A percentile compares a stretch with the other conserved stretches of the same genome.
Conservation (phyloP, 2,329 filamentous ascomycete genomes). For the Teratosphaeria viscida region DNA sequence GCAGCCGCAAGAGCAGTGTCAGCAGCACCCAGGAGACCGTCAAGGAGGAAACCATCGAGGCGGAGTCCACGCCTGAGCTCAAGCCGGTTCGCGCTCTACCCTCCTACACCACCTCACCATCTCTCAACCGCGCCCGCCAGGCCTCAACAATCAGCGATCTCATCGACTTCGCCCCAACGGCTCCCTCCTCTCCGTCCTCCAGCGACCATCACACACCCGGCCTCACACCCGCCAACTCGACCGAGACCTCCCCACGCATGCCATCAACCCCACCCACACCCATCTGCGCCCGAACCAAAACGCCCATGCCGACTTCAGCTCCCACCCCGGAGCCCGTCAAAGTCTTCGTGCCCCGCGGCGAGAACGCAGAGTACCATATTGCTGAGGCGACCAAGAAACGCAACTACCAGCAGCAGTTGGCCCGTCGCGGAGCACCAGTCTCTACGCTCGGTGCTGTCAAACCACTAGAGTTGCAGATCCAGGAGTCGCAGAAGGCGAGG, state of each 20-base stretch:
- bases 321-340: slow-evolving; percentile 1
- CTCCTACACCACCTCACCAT: not conserved
- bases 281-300: not conserved
- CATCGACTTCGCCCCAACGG: slow-evolving; percentile 16
- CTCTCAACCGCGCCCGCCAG: slow-evolving; percentile 4
- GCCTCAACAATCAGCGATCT: slow-evolving; percentile 14
- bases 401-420: not conserved
- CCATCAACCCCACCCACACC: not conserved
- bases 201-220: not conserved
- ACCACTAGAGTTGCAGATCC: slow-evolving; percentile 3
- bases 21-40: not conserved
- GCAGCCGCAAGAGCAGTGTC: not conserved
- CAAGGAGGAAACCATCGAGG: not conserved
- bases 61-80: not conserved
- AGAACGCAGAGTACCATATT: slow-evolving; percentile 18
- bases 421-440: not conserved
- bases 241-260: not conserved
- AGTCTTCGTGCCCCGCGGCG: slow-evolving; percentile 22
- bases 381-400: slow-evolving; percentile 10
- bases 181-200: slow-evolving; percentile 4
- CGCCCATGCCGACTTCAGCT: not conserved
- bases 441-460: slow-evolving; percentile 1
- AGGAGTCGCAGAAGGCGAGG: slow-evolving; percentile 4
- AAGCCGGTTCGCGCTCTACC: not conserved
- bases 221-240: not conserved